Conservation (phyloP, 768 basidiomycete species). For the Agrocybe praecox region DNA sequence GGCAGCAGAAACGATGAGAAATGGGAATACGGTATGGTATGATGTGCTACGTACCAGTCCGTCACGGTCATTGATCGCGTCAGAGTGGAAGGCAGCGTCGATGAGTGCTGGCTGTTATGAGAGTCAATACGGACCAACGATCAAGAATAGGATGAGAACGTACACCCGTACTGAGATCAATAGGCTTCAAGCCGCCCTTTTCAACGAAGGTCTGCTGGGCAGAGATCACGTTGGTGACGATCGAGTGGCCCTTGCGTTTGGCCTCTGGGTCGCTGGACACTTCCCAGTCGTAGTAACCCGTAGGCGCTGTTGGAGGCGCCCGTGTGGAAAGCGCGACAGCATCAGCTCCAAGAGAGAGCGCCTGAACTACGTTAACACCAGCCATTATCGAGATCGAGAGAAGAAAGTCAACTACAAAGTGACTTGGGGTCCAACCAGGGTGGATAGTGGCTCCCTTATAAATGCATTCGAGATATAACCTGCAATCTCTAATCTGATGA, state of each 20-base stretch:
- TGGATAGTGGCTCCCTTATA: not conserved
- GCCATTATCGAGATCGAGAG: not conserved
- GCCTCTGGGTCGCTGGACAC: constrained; percentile 13
- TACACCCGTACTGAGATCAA: not conserved
- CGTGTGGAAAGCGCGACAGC: constrained; percentile 14
- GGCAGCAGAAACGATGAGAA: too few species aligned
- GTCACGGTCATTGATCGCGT: constrained; percentile 11
- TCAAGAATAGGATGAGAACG: not conserved
- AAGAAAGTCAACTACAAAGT: not conserved
- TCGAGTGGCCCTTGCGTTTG: constrained; percentile 9
- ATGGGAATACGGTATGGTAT: too few species aligned
- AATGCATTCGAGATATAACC: not conserved
- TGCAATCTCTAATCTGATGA: not conserved
- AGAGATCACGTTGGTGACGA: constrained; percentile 7
- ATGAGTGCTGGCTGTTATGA: constrained; percentile 4
- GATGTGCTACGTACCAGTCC: constrained; percentile 14
- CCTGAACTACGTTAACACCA: constrained; percentile 4
- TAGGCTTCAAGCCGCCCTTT: constrained; percentile 15
- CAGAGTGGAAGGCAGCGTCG: constrained; percentile 5
- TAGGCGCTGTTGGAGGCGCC: constrained; percentile 14
- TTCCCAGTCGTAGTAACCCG: constrained; percentile 20
- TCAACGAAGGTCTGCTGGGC: constrained; percentile 10
- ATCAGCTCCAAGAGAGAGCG: constrained; percentile 8
- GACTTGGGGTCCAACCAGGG: not conserved
- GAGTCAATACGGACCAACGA: not conserved